These are phyloP conservation scores for Fusarium sp. DNA, from an alignment of 2,329 filamentous ascomycete species.

Conservation along the genomic window DNA sequence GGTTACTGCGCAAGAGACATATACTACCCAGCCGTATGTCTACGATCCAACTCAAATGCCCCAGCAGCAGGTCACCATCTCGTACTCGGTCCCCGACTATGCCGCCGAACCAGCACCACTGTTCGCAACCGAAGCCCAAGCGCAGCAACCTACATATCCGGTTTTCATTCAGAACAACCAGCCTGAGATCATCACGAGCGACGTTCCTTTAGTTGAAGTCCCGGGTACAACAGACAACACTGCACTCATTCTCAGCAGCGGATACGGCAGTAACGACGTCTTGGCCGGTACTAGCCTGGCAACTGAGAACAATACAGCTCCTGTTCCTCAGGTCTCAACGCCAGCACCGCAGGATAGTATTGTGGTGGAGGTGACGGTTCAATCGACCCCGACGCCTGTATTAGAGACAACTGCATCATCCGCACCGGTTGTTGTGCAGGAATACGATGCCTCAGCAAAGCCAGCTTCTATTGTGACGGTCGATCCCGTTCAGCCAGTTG, in stretches of 20 bases:
- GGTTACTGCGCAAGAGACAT: neutral
- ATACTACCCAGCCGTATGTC: neutral
- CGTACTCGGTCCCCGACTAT: slow-evolving; percentile 13
- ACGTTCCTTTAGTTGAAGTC: slow-evolving; percentile 11
- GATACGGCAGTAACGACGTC: neutral
- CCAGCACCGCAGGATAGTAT: neutral
- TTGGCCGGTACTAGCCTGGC: neutral
- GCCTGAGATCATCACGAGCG: slow-evolving; percentile 27
- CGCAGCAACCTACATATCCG: neutral
- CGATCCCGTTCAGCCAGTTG: neutral
- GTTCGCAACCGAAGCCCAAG: neutral
- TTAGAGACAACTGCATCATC: neutral
- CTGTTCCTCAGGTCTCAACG: neutral
- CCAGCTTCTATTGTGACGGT: neutral
- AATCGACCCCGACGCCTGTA: neutral
- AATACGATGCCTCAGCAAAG: neutral
- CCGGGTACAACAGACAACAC: neutral
- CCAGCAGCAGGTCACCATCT: slow-evolving; percentile 9
- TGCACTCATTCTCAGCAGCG: neutral
- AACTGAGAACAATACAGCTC: neutral
- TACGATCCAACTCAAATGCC: slow-evolving; percentile 6
- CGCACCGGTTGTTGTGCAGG: neutral
- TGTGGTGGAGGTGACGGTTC: neutral
- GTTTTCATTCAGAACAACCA: slow-evolving; percentile 16
- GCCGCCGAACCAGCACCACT: neutral